These are phyloP conservation scores for Gossypium lobatum DNA, from an alignment of 441 rosid genomes.

Conservation along the genomic window DNA sequence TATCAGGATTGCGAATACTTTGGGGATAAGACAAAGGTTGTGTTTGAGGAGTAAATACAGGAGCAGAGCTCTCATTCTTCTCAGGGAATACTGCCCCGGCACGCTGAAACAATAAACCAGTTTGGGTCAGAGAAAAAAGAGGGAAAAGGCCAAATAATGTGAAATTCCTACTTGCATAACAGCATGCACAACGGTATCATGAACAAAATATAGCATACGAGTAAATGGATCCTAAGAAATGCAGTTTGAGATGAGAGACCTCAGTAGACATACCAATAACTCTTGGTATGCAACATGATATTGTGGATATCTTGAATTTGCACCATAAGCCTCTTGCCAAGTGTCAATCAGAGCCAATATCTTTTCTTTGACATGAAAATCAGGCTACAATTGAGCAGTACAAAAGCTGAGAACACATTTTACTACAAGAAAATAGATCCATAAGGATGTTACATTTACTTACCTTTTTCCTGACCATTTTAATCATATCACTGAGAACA, in stretches of 20 bases:
- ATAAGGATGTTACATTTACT: neutral
- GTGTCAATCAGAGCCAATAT: slow-evolving; percentile 77
- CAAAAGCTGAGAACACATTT: slow-evolving; percentile 24
- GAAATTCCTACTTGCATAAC: neutral
- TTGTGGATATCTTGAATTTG: slow-evolving; percentile 95
- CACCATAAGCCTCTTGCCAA: slow-evolving; percentile 98
- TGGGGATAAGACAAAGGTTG: slow-evolving; percentile 79
- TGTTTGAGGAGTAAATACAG: slow-evolving; percentile 90
- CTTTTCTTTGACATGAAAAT: slow-evolving; percentile 89
- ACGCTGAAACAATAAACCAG: slow-evolving; percentile 51
- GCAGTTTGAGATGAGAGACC: slow-evolving; percentile 8
- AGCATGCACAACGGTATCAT: neutral
- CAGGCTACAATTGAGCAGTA: slow-evolving; percentile 56
- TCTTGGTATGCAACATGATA: slow-evolving; percentile 94
- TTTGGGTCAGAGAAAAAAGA: slow-evolving; percentile 11
- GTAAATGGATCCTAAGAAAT: slow-evolving; percentile 8
- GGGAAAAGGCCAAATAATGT: slow-evolving; percentile 4
- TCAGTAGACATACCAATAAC: slow-evolving; percentile 64
- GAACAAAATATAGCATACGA: neutral
- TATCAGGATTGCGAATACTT: slow-evolving; percentile 57
- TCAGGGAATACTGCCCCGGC: slow-evolving; percentile 97
- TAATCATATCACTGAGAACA: slow-evolving; percentile 93
- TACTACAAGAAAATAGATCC: slow-evolving; percentile 11
- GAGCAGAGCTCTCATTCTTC: slow-evolving; percentile 79
- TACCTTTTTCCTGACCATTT: slow-evolving; percentile 87